Conservation (phyloP, 441 rosid genomes). For the Heliophila coronopifolia region DNA sequence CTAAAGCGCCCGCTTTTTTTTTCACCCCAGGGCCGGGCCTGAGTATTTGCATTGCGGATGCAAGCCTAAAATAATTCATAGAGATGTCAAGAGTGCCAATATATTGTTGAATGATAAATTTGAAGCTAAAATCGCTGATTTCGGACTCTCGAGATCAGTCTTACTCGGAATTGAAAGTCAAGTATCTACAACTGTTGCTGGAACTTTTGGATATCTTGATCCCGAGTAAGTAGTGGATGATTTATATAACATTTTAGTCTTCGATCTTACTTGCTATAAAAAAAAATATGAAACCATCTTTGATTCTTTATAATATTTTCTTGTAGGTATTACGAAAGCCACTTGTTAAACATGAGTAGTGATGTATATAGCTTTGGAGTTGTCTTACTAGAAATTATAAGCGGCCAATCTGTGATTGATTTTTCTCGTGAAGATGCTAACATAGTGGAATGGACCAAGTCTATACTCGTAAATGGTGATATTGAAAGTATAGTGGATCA, state of each 20-base stretch:
- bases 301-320: too few species aligned
- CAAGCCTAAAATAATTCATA: slow-evolving; percentile 39
- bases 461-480: slow-evolving; percentile 38
- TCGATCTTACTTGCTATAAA: too few species aligned
- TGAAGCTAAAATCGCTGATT: slow-evolving; percentile 40
- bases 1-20: too few species aligned
- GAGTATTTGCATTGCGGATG: slow-evolving; percentile 29
- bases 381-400: slow-evolving; percentile 33
- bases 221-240: slow-evolving; percentile 35
- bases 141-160: slow-evolving; percentile 35
- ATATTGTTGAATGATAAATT: slow-evolving; percentile 33
- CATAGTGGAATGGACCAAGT: slow-evolving; percentile 37
- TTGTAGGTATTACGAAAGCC: slow-evolving; percentile 1
- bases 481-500: slow-evolving; percentile 41
- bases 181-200: slow-evolving; percentile 35
- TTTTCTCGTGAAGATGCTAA: slow-evolving; percentile 22
- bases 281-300: too few species aligned
- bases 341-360: slow-evolving; percentile 29
- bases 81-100: slow-evolving; percentile 41
- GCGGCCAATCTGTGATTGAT: slow-evolving; percentile 19
- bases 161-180: slow-evolving; percentile 26
- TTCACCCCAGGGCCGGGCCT: too few species aligned
- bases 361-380: slow-evolving; percentile 41
- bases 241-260: too few species aligned
- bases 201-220: slow-evolving; percentile 35